Evolutionary conservation across 192 early-diverging fungal species (phyloP).

Genomic region (Coemansia sp.): DNA sequence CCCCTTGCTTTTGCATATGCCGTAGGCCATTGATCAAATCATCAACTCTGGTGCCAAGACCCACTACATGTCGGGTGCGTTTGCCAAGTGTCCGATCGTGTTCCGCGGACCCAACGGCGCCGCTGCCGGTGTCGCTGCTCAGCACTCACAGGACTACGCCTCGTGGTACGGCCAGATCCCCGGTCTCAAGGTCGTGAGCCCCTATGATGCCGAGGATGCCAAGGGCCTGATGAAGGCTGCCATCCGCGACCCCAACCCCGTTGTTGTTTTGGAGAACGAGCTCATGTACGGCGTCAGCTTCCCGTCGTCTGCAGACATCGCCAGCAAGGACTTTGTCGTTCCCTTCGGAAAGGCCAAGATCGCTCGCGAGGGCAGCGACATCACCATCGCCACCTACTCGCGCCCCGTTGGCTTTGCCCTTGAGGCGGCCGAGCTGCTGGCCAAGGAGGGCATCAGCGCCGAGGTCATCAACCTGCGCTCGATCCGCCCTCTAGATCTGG

Average conservation of each 20-base stretch:
- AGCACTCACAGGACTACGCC: slow-evolving; percentile 98
- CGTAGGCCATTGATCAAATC: slow-evolving; percentile 90
- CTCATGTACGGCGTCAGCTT: slow-evolving; percentile 93
- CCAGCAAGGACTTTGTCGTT: slow-evolving; percentile 77
- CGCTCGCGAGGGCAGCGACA: slow-evolving; percentile 73
- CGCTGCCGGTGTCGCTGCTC: slow-evolving; percentile 94
- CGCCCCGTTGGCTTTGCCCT: slow-evolving; percentile 79
- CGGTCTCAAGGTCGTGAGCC: slow-evolving; percentile 94
- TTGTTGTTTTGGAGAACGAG: slow-evolving; percentile 96
- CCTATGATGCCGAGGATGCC: slow-evolving; percentile 94
- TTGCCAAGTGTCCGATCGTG: slow-evolving; percentile 85
- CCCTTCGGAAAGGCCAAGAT: slow-evolving; percentile 97
- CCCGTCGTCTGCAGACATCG: slow-evolving; percentile 73
- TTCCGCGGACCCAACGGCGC: slow-evolving; percentile 99
- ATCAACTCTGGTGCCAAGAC: slow-evolving; percentile 99
- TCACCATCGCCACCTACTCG: slow-evolving; percentile 95
- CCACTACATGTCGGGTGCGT: slow-evolving; percentile 95
- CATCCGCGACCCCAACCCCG: slow-evolving; percentile 97
- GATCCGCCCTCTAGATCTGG: slow-evolving; percentile 92
- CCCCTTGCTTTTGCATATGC: neutral
- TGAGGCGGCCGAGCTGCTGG: slow-evolving; percentile 83
- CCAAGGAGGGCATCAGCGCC: slow-evolving; percentile 73
- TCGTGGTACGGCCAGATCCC: slow-evolving; percentile 98
- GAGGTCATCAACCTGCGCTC: slow-evolving; percentile 98
- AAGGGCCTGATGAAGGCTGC: slow-evolving; percentile 98